phyloP scores from a whole-genome alignment of 2,329 filamentous ascomycete species.

The Cordyceps cateniannulata region DNA sequence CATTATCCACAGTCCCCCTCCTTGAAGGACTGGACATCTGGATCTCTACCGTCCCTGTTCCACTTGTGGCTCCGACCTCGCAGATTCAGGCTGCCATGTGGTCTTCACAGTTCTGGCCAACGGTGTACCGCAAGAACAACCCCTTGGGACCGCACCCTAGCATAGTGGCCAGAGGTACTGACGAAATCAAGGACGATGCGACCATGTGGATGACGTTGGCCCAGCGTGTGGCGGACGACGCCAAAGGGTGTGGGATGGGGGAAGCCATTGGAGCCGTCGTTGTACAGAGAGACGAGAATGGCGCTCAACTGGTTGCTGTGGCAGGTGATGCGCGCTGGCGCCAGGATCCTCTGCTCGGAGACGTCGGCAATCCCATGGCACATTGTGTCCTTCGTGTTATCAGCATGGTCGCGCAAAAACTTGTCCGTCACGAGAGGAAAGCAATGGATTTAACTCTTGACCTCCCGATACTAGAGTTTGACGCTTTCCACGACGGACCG shows the following conservation, averaged over 20 bases:
- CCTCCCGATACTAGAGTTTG: slow-evolving; percentile 43
- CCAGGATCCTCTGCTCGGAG: slow-evolving; percentile 39
- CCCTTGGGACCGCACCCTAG: slow-evolving; percentile 78
- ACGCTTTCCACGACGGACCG: slow-evolving; percentile 62
- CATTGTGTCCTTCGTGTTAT: slow-evolving; percentile 74
- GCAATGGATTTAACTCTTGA: slow-evolving; percentile 28
- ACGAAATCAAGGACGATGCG: slow-evolving; percentile 59
- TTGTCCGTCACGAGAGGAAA: slow-evolving; percentile 49
- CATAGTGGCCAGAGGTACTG: slow-evolving; percentile 62
- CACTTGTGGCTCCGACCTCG: slow-evolving; percentile 67
- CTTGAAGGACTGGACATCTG: slow-evolving; percentile 44
- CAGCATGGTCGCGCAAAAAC: slow-evolving; percentile 70
- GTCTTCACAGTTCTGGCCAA: slow-evolving; percentile 75
- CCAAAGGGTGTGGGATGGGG: slow-evolving; percentile 52
- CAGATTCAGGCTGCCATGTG: slow-evolving; percentile 67
- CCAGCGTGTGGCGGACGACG: slow-evolving; percentile 54
- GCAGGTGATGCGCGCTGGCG: slow-evolving; percentile 72
- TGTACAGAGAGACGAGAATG: slow-evolving; percentile 53
- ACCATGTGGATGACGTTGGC: slow-evolving; percentile 64
- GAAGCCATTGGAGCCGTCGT: slow-evolving; percentile 70
- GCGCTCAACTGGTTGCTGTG: slow-evolving; percentile 58
- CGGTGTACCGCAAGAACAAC: slow-evolving; percentile 80
- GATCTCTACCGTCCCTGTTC: slow-evolving; percentile 60
- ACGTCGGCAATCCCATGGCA: slow-evolving; percentile 65
- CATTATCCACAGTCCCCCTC: slow-evolving; percentile 42